Base-by-base conservation (phyloP, 2,329 filamentous ascomycete species). In the Penicillium thymicola region DNA sequence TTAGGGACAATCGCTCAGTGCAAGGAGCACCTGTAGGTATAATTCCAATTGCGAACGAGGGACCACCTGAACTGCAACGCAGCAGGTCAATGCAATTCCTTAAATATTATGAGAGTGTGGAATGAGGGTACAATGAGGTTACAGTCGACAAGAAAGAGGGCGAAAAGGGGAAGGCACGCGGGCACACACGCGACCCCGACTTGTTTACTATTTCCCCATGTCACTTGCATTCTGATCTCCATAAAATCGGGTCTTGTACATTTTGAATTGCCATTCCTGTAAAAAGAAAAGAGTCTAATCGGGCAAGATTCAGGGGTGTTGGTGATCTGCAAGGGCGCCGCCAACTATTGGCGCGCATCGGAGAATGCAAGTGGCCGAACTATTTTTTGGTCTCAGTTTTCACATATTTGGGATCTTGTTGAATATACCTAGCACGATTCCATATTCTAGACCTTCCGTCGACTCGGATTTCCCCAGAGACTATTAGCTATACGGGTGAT, bases 1-100 rank as follows among this genome's bases (percentile, higher is more conserved):
- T 44, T 52, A 52, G 52, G 30, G 9, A 30, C 8, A 18, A 46
- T 45, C 7, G 36, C 10, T 45, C 16, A n/a, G 28, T 50, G 28
- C 45, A 55, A 43, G n/a, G 36, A 10, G 14, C 30, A 51, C 37
- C n/a, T 5, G 9, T 42, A 50, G 14, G 49, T n/a, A 41, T 46
- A 28, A 38, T 21, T 18, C 41, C 13, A 49, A 46, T 59, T 53
- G 56, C 63, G n/a, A 65, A 59, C n/a, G 62, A 65, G 30, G 16
- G 62, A 57, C 40, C 44, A 59, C 58, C 62, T 57, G 40, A 8
- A 28, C 45, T 42, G 46, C 38, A 46, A 42, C 11, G 30, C 53
- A 48, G 51, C 48, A 61, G 63, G 61, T 55, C 51, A 59, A 57
- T 54, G 59, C 59, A 63, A 67, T 56, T 59, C 38, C 48, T 57